Evolutionary conservation across 805 yeast genomes (phyloP), one percentile per base, ranked within the genome.

Genomic region (Yarrowia keelungensis): DNA sequence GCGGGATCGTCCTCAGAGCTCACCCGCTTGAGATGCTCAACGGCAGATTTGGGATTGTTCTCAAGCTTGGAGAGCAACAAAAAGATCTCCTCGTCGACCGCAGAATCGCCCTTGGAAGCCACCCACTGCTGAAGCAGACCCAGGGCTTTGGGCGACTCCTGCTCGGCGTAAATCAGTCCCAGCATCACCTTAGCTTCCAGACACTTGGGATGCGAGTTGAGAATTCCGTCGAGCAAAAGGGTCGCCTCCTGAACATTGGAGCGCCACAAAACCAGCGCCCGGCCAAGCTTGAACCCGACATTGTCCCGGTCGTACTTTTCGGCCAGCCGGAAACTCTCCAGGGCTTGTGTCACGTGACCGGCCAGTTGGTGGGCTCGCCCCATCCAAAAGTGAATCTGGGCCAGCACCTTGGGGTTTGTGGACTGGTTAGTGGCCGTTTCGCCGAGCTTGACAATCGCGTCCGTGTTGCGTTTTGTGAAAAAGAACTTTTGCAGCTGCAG

Each of bases 211-310:
- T 87, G 84, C 16, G 84, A 80, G 72, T 88, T 87, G 69, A 88
- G 83, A 54, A 91, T 81, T 54, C 86, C 85, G 76, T 94, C 98
- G 74, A 91, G 90, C 0, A 97, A 87, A 71, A 93, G 83, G 72
- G 89, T 86, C 12, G 98, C 95, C 76, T 93, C 98, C 73, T 91
- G 92, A 49, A 89, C 85, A 58, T 88, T 88, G 75, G 93, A 88
- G 67, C 87, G 83, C 67, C 89, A 84, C 75, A 92, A 92, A 1
- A 97, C 85, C 76, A 92, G 96, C 0, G 96, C 97, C 69, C 90
- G 83, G 39, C 97, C 98, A 68, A 93, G 81, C 72, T 87, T 87
- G 0, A 97, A 88, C 22, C 89, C 82, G 3, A 88, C 74, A 73
- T 90, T 90, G 61, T 79, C 82, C 46, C 87, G 43, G 74, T 89